These are phyloP conservation scores for Kockovaella imperatae DNA, from an alignment of 768 basidiomycete genomes.

Conservation along the genomic window DNA sequence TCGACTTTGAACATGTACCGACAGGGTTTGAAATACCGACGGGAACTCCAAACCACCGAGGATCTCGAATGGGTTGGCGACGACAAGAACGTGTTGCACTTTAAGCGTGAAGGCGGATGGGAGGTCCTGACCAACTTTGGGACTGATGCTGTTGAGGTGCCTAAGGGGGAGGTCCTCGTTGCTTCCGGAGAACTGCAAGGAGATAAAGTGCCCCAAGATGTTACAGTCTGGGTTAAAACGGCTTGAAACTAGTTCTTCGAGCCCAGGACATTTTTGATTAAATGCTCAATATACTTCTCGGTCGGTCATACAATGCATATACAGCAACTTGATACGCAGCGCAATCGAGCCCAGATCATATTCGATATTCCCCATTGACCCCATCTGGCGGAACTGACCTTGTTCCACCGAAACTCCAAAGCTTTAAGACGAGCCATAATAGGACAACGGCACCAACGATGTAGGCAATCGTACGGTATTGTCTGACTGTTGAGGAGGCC, in stretches of 20 bases:
- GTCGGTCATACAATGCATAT: too few species aligned
- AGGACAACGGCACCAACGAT: constrained; percentile 35
- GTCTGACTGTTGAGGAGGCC: constrained; percentile 31
- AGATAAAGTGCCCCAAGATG: not conserved
- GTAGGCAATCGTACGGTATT: constrained; percentile 41
- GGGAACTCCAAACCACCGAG: not conserved
- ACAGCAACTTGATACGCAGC: too few species aligned
- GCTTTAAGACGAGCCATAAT: constrained; percentile 31
- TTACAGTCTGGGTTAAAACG: not conserved
- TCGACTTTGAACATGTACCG: not conserved
- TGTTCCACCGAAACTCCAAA: constrained; percentile 22
- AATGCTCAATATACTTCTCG: too few species aligned
- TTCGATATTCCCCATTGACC: constrained; percentile 1
- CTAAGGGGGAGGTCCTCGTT: not conserved
- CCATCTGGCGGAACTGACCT: not conserved
- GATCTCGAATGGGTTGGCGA: not conserved
- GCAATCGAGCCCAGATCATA: too few species aligned
- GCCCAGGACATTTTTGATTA: too few species aligned
- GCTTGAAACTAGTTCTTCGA: too few species aligned
- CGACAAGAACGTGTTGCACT: not conserved
- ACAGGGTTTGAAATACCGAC: not conserved
- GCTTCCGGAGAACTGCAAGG: not conserved
- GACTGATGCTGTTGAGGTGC: not conserved
- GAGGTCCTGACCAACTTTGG: not conserved
- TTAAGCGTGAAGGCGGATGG: not conserved